A percentile compares a stretch with the other conserved stretches of the same genome.
phyloP scores from a whole-genome alignment of 2,329 filamentous ascomycete genomes.

The Helminthosporium solani region DNA sequence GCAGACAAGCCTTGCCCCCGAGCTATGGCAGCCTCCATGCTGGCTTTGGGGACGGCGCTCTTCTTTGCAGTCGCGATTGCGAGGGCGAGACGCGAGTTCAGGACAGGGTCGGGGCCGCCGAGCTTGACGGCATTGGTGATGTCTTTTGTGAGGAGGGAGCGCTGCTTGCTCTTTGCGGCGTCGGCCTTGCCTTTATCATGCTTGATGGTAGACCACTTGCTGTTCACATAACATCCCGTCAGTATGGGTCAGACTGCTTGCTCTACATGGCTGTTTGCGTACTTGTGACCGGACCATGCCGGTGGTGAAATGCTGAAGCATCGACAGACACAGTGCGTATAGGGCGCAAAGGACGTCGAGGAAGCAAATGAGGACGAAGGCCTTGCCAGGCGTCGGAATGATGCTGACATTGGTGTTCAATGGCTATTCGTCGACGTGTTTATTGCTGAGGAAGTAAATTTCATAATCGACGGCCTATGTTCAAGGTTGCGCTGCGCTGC shows the following conservation, averaged over 20 bases:
- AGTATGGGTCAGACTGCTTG: constrained; percentile 1
- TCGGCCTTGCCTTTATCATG: constrained; percentile 92
- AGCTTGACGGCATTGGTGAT: constrained; percentile 75
- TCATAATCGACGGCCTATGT: not conserved
- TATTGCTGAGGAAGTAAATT: too few species aligned
- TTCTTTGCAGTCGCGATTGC: constrained; percentile 79
- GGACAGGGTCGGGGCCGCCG: constrained; percentile 69
- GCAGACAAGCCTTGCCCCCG: constrained; percentile 82
- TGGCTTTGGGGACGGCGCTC: constrained; percentile 77
- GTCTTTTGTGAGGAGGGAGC: constrained; percentile 67
- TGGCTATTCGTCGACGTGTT: not conserved
- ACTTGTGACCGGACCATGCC: constrained; percentile 38
- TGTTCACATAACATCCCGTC: constrained; percentile 46
- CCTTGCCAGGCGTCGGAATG: constrained; percentile 21
- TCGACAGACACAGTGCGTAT: constrained; percentile 22
- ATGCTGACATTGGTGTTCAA: constrained; percentile 20
- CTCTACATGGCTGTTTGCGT: constrained; percentile 6
- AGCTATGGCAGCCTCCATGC: constrained; percentile 82
- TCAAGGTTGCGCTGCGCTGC: constrained; percentile 12
- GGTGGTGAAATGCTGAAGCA: constrained; percentile 30
- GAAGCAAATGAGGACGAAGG: constrained; percentile 6
- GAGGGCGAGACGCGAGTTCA: constrained; percentile 74
- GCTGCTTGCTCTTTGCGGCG: constrained; percentile 71
- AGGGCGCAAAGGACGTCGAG: constrained; percentile 10
- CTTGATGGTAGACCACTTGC: constrained; percentile 93